Evolutionary conservation across 1,284 basidiomycete species (phyloP), one percentile per base, ranked within the genome.

Genomic region (Athelia psychrophila): DNA sequence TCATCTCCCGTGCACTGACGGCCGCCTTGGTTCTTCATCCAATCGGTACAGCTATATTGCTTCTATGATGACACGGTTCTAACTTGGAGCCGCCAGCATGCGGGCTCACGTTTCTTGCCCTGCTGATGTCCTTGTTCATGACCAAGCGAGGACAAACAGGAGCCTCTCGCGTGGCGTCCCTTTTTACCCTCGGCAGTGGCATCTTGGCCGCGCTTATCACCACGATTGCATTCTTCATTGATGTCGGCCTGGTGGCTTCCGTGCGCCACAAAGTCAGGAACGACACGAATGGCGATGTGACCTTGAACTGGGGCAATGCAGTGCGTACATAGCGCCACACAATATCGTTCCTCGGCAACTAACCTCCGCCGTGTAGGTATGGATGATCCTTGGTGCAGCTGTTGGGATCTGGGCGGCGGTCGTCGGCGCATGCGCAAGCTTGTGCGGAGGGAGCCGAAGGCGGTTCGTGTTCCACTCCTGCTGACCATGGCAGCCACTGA

Each of bases 191-290:
- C 45, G 58, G 50, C 47, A 50, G 69, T 47, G 64, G 66, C 23
- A 48, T 67, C 48, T 48, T 75, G 19, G 72, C 80, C 9, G 70
- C 76, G 36, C 48, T 78, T 35, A 58, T 79, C 49, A 71, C 79
- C 30, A 79, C 79, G 23, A 64, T 78, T 53, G 70, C 74, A 51
- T 81, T 83, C 66, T 65, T 81, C 54, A 67, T 84, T 59, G 80
- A 83, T 63, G 67, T 80, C 54, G 75, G 77, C 55, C 65, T 80
- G 50, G 74, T 79, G 57, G 74, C 74, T 18, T 61, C 77, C 49
- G 69, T 77, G 25, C 72, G 72, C 50, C 62, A 71, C 55, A 70
- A 67, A 51, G 65, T 81, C 46, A 64, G 68, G 47, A 64, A 76
- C 52, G 68, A 69, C 27, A 71, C 75, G 12, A 66, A 75, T 53